phyloP scores from a whole-genome alignment of 805 yeast species.

The Saccharomycopsis vini region DNA sequence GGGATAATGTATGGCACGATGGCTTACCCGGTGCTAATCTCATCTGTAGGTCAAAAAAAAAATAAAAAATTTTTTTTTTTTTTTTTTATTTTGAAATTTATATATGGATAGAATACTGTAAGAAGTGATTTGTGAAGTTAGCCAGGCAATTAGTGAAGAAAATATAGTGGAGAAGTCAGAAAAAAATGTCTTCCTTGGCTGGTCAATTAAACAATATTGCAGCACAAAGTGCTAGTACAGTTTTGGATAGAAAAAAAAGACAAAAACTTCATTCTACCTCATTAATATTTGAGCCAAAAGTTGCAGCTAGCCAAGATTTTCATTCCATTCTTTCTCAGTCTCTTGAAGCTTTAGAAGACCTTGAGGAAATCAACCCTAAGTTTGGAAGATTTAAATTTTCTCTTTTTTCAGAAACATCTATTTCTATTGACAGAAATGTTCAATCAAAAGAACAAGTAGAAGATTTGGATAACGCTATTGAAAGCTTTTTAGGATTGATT shows the following conservation, averaged over 20 bases:
- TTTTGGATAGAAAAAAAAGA: constrained; percentile 77
- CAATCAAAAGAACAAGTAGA: constrained; percentile 70
- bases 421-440: constrained; percentile 71
- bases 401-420: constrained; percentile 75
- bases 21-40: too few relatives aligned
- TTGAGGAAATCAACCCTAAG: constrained; percentile 63
- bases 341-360: constrained; percentile 65
- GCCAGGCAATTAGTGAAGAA: too few relatives aligned
- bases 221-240: constrained; percentile 56
- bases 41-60: too few relatives aligned
- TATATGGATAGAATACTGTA: too few relatives aligned
- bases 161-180: too few relatives aligned
- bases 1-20: too few relatives aligned
- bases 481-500: constrained; percentile 60
- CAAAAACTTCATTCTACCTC: constrained; percentile 85
- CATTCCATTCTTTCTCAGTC: constrained; percentile 70
- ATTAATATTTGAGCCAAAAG: constrained; percentile 72
- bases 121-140: too few relatives aligned
- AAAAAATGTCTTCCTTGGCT: constrained; percentile 49
- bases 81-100: too few relatives aligned
- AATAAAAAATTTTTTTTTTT: too few relatives aligned
- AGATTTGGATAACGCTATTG: constrained; percentile 67
- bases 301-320: constrained; percentile 91
- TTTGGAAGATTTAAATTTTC: constrained; percentile 62
- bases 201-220: constrained; percentile 72